Evolutionary conservation across 2,329 filamentous ascomycete species (phyloP).

Genomic region (Coccinonectria pachysandricola): DNA sequence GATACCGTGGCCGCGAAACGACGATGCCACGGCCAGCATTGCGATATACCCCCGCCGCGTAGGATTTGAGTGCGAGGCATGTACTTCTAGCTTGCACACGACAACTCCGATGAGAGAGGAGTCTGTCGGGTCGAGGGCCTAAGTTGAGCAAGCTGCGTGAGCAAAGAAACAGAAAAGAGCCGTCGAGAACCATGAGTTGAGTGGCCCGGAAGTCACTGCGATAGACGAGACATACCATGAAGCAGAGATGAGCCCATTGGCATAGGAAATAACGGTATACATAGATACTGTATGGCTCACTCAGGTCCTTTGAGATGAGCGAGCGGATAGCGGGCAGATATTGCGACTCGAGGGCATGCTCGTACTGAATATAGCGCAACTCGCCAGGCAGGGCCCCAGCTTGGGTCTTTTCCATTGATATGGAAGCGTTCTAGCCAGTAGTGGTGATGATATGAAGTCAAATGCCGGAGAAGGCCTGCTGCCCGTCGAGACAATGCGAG

Average conservation of each 20-base stretch:
- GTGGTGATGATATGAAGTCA: no score
- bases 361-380: conserved; percentile 51
- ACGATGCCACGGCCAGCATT: conserved; percentile 85
- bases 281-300: conserved; percentile 98
- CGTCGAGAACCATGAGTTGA: conserved; percentile 1
- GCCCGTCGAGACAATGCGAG: no score
- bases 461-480: no score
- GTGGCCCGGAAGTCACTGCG: no score
- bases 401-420: conserved; percentile 27
- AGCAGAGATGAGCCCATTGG: conserved; percentile 97
- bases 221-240: conserved; percentile 53
- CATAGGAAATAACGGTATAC: conserved; percentile 97
- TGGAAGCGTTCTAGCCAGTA: no score
- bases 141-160: not conserved
- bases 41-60: conserved; percentile 88
- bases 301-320: conserved; percentile 90
- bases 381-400: conserved; percentile 31
- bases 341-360: conserved; percentile 48
- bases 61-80: conserved; percentile 66
- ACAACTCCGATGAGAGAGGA: conserved; percentile 74
- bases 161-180: conserved; percentile 5
- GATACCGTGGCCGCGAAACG: conserved; percentile 74
- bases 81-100: conserved; percentile 86
- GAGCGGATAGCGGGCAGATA: conserved; percentile 81
- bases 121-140: conserved; percentile 52